Evolutionary conservation across 176 grass and related monocot genomes (phyloP), one percentile per base, ranked within the genome.

Genomic region (Oryza meyeriana): DNA sequence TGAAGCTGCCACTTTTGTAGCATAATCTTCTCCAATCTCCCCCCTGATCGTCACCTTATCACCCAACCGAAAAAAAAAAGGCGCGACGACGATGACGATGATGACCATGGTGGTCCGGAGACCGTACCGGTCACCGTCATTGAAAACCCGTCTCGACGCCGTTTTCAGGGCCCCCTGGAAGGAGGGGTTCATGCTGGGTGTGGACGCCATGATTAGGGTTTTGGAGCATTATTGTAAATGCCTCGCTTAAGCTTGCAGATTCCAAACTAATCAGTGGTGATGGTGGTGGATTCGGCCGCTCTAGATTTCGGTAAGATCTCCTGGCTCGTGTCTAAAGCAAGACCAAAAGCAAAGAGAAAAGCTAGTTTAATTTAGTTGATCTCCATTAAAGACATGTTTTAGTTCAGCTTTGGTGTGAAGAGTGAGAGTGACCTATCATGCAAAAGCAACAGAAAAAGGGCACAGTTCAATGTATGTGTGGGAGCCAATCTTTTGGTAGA

Each of bases 241-340:
- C 9, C 71, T 50, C 24, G 18, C 71, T 52, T 73, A 31, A 82
- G 71, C 71, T 82, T 71, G 25, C 64, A 85, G 77, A 89, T 89
- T 89, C 77, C 77, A n/a, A 85, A 58, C 64, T 89, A 84, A 89
- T 89, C 87, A 71, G 72, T 64, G 71, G 64, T 8, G 78, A 81
- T 61, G 48, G 63, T 81, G 84, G 77, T 89, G 87, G 82, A 89
- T 85, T 80, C 39, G 71, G 77, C 64, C 55, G 76, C 82, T 81
- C 87, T 85, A 81, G 82, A 89, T 89, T 76, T 81, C 40, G 82
- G 64, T 85, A 81, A 81, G 76, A 76, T 89, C n/a, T 85, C 64
- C 71, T 29, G 41, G 71, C 64, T 75, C 71, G 22, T 77, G 66
- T 52, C 40, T 70, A 85, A 69, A 85, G 78, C 76, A 55, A 66